These are phyloP conservation scores for Colletotrichum navitas DNA, from an alignment of 2,329 filamentous ascomycete species.

Conservation along the genomic window DNA sequence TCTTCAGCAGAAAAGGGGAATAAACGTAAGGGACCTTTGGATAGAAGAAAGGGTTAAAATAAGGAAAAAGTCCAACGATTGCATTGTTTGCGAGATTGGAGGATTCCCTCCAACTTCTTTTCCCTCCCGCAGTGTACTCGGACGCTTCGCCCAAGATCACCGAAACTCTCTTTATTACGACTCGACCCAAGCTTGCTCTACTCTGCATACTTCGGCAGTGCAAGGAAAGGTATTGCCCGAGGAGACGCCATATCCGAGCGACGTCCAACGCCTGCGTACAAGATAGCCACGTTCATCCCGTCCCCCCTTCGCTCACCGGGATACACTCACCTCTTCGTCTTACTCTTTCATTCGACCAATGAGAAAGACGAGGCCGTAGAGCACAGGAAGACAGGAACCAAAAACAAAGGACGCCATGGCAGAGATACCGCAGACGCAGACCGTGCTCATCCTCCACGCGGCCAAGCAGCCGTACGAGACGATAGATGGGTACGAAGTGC, in stretches of 20 bases:
- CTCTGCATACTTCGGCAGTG: not conserved
- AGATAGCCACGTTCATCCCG: conserved; percentile 4
- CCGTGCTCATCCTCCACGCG: conserved; percentile 63
- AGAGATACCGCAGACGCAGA: conserved; percentile 52
- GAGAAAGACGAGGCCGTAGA: conserved; percentile 13
- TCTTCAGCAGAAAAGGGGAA: not conserved
- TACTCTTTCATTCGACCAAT: conserved; percentile 4
- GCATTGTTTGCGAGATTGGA: not conserved
- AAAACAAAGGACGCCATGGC: conserved; percentile 22
- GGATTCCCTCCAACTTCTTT: not conserved
- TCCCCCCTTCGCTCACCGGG: not conserved
- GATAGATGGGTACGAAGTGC: conserved; percentile 59
- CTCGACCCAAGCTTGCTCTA: not conserved
- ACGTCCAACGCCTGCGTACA: conserved; percentile 7
- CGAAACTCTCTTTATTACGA: not conserved
- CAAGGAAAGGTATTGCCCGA: conserved; percentile 10
- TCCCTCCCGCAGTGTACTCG: not conserved
- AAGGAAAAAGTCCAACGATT: conserved; percentile 1
- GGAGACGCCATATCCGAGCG: not conserved
- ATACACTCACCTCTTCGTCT: not conserved
- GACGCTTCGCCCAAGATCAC: not conserved
- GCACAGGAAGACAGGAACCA: not conserved
- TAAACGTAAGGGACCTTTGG: no score
- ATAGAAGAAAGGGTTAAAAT: not conserved
- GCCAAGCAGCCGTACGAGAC: conserved; percentile 63